Evolutionary conservation across 805 yeast genomes (phyloP), one percentile per base, ranked within the genome.

Genomic region (Ogataea kodamae): DNA sequence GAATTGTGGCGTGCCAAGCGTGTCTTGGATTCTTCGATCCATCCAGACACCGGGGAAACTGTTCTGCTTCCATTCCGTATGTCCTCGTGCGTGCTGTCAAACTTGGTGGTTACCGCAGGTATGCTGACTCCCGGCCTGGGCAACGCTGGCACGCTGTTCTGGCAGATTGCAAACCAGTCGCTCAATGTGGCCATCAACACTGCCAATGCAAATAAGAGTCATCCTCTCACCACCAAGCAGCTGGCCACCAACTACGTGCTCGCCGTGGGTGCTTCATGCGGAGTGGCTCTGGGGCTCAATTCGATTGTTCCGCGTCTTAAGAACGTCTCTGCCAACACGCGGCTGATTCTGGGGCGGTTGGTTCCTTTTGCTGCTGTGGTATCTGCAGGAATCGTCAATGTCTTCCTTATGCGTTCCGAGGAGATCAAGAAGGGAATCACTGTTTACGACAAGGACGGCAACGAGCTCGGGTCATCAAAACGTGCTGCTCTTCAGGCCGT

Each of bases 331-430:
- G 78, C 95, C 2, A 66, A 67, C 39, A 76, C 97, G 2, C 78
- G 69, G 53, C 62, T 81, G 48, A 69, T 89, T 18, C 62, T 92
- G 36, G 81, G 89, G 25, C 79, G 99, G 47, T 69, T 92, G 37
- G 95, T 92, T 9, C 99, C 99, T 5, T 92, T 92, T 65, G 97
- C 97, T 0, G 99, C 99, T 2, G 99, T 92, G 21, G 97, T 89
- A 1, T 79, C 92, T 33, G 99, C 99, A 1, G 97, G 98, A 55
- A 70, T 92, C 20, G 95, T 88, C 23, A 92, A 92, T 49, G 96
- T 92, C n/a, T 87, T 86, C 52, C 71, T 94, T 40, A 92, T 92
- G 98, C 78, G 99, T 65, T 77, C 90, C 37, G 94, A 89, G 60
- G 99, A 92, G 62, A 79, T 92, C 54, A 78, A 77, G 49, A 82